Base-by-base conservation (phyloP, 768 basidiomycete species). In the Udeniomyces megalosporus region DNA sequence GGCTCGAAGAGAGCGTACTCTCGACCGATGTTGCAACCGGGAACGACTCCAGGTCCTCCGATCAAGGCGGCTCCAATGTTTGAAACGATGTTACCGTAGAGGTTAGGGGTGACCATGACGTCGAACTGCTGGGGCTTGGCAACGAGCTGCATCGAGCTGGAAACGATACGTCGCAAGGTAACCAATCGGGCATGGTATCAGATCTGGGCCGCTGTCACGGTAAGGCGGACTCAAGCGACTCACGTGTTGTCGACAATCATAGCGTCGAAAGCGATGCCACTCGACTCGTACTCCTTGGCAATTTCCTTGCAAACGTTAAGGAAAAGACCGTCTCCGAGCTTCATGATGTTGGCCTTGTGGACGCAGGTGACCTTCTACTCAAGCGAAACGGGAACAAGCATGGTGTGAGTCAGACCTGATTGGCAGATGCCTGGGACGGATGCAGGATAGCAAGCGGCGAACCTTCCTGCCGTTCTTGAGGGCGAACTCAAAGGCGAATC, bases 261-360 rank as follows among this genome's bases (percentile, higher is more conserved):
- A 75, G 93, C 88, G 71, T 96, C 93, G 72, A 80, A 88, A 68
- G 82, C 81, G 71, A 99, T 92, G 48, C 95, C 95, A 48, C 84
- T 79, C 58, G 83, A 84, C 75, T 83, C 86, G 81, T 97, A 99
- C 73, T 96, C 93, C 75, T 97, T 89, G 35, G 91, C 95, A 64
- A 99, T 82, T 64, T 83, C 81, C 69, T 90, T 87, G 84, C 96
- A 99, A 26, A 92, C 97, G 76, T 90, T 92, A 69, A 97, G 81
- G 84, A 97, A 97, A 47, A 99, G 82, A 75, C 95, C 95, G 71
- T 97, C 95, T 74, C 93, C 93, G 69, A 96, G 84, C 76, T 99
- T 99, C 95, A 99, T 99, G 79, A 99, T 99, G 79, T 97, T 97
- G 70, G 95, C 95, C 77, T 99, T 99, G 83, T 99, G 95, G 49